phyloP scores from a whole-genome alignment of 2,329 filamentous ascomycete species.

The Aspergillus clavatus region DNA sequence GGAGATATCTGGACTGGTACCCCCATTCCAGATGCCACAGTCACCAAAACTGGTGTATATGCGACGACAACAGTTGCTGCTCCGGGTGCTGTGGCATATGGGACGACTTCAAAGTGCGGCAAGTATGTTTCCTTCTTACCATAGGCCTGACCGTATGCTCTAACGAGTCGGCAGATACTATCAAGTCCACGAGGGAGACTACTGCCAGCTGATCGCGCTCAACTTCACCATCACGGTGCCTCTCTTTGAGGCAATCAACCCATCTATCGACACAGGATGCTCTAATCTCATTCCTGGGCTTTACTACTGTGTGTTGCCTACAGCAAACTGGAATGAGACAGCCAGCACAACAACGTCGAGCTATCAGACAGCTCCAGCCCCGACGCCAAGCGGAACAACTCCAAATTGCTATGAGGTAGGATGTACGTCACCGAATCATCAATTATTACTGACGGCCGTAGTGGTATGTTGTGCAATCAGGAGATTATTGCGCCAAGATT shows the following conservation, averaged over 20 bases:
- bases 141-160: no score
- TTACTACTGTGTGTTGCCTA: constrained; percentile 10
- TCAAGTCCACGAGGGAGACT: constrained; percentile 5
- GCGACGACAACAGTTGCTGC: constrained; percentile 4
- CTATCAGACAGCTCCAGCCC: constrained; percentile 6
- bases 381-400: constrained; percentile 7
- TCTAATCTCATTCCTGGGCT: constrained; percentile 9
- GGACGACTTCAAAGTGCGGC: constrained; percentile 9
- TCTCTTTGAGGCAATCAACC: constrained; percentile 10
- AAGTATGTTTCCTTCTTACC: background rate
- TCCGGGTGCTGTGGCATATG: constrained; percentile 1
- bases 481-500: constrained; percentile 6
- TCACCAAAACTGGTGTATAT: constrained; percentile 1
- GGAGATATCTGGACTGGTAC: background rate
- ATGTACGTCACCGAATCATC: background rate
- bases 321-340: constrained; percentile 6
- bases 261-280: constrained; percentile 6
- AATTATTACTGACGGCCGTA: background rate
- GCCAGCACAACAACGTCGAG: constrained; percentile 1
- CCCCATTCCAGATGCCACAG: background rate
- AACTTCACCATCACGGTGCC: constrained; percentile 5
- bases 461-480: constrained; percentile 7
- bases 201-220: constrained; percentile 7
- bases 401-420: constrained; percentile 8
- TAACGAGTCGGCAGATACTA: no score